A percentile compares a stretch with the other conserved stretches of the same genome.
Evolutionary conservation across 1,139 yeast species (phyloP).

Genomic region (Candida frijolesensis): DNA sequence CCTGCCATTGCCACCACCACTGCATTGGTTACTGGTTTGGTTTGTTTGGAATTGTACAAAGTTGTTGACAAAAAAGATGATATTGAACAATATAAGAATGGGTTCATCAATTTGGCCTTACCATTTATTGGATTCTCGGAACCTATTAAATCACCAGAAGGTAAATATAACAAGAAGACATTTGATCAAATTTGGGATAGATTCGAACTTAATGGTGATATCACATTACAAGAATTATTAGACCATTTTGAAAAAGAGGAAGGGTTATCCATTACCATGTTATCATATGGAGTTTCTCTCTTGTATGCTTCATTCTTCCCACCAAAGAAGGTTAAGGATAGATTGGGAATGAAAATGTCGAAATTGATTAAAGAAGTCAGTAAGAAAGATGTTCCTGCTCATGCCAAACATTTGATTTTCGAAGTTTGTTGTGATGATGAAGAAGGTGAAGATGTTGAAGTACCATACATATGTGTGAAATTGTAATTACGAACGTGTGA

Average conservation of each 20-base stretch:
- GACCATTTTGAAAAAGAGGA: slow-evolving; percentile 78
- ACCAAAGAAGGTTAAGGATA: slow-evolving; percentile 82
- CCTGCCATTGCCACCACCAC: slow-evolving; percentile 99
- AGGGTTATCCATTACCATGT: slow-evolving; percentile 86
- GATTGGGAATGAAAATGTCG: slow-evolving; percentile 67
- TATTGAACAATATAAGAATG: slow-evolving; percentile 90
- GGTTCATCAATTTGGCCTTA: slow-evolving; percentile 89
- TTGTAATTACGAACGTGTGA: slow-evolving; percentile 5
- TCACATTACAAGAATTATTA: slow-evolving; percentile 74
- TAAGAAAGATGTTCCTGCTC: slow-evolving; percentile 78
- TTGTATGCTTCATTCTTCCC: slow-evolving; percentile 94
- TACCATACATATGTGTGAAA: slow-evolving; percentile 77
- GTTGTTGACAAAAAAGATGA: slow-evolving; percentile 73
- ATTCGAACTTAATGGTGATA: slow-evolving; percentile 76
- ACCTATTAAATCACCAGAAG: slow-evolving; percentile 84
- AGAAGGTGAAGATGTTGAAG: slow-evolving; percentile 93
- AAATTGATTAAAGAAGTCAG: slow-evolving; percentile 79
- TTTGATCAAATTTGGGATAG: slow-evolving; percentile 96
- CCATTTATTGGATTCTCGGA: slow-evolving; percentile 98
- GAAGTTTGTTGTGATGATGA: slow-evolving; percentile 93
- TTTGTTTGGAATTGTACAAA: slow-evolving; percentile 88
- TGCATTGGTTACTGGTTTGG: slow-evolving; percentile 92
- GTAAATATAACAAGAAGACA: slow-evolving; percentile 75
- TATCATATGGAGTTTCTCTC: slow-evolving; percentile 87
- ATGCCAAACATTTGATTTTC: slow-evolving; percentile 74